Percentiles rank a stretch among this genome's conserved stretches.
phyloP scores from a whole-genome alignment of 257 asterid genomes.

The Dorcoceras hygrometricum region DNA sequence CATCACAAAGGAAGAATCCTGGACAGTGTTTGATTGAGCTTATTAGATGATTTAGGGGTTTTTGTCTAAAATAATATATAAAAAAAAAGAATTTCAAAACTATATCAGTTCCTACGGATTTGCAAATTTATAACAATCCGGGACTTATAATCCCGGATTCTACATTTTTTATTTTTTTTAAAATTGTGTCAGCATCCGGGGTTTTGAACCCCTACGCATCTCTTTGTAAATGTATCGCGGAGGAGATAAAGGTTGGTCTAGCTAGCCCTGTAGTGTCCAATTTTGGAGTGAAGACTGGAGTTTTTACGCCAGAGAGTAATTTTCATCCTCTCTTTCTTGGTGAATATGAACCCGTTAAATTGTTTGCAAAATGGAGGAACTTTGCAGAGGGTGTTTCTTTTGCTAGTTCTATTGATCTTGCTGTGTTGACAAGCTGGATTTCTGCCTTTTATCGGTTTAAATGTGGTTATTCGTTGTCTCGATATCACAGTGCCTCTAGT shows the following conservation, averaged over 20 bases:
- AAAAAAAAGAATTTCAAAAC: too few species aligned
- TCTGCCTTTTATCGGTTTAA: slow-evolving; percentile 55
- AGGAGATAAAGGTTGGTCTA: slow-evolving; percentile 35
- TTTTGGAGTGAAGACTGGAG: slow-evolving; percentile 54
- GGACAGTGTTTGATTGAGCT: too few species aligned
- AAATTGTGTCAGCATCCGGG: too few species aligned
- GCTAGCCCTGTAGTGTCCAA: slow-evolving; percentile 39
- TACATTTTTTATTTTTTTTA: too few species aligned
- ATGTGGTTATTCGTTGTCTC: slow-evolving; percentile 35
- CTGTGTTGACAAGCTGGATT: slow-evolving; percentile 49
- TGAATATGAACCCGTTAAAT: slow-evolving; percentile 36
- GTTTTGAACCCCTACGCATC: too few species aligned
- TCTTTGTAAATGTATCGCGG: slow-evolving; percentile 47
- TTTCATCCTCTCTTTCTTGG: slow-evolving; percentile 35
- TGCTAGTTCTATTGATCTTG: slow-evolving; percentile 43
- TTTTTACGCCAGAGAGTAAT: slow-evolving; percentile 50
- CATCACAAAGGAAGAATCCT: too few species aligned
- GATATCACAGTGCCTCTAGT: slow-evolving; percentile 33
- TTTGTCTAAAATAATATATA: too few species aligned
- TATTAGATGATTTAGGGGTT: too few species aligned
- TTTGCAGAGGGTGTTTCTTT: slow-evolving; percentile 28
- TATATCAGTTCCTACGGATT: too few species aligned
- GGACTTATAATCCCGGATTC: too few species aligned
- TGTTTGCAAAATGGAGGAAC: slow-evolving; percentile 32
- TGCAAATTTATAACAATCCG: too few species aligned